Evolutionary conservation across 2,329 filamentous ascomycete genomes (phyloP), one percentile per base, ranked within the genome.

Genomic region (Alternaria ventricosa): DNA sequence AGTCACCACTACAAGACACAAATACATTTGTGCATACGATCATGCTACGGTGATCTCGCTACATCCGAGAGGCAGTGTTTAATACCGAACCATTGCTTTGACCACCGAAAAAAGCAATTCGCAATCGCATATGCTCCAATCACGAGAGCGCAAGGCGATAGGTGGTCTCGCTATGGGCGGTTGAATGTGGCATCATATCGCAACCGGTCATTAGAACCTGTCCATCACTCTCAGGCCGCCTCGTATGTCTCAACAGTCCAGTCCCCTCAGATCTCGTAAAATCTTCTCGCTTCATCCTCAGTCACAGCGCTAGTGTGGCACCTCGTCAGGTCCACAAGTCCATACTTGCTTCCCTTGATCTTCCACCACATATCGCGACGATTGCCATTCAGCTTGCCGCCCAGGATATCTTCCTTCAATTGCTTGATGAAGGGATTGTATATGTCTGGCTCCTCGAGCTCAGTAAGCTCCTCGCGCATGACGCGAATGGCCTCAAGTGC

Each of bases 361-460:
- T 87, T 84, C 82, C 88, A 92, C 94, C 94, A 97, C 82, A 97
- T 89, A 74, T 96, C 93, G 66, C 87, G 87, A 57, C 93, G 84
- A 71, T 96, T 91, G 0, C 93, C 94, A 41, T 90, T 89, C 3
- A 97, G 80, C 69, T 91, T 86, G 0, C 89, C 91, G 0, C 84
- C 86, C 8, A 94, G 78, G 1, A 97, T 77, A 60, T 89, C 88
- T 68, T 84, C 84, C 83, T 97, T 98, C 71, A 98, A 80, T 33
- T 86, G 85, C 44, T 79, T 83, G 45, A 96, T 73, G 68, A 94
- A 92, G 1, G 86, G 83, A 75, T 98, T 97, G 80, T 92, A 99
- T 27, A 92, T 72, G 0, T 78, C 86, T 0, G 93, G 91, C 77
- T 92, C 89, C 75, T 97, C 94, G 28, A 93, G 84, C 6, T 89